These are phyloP conservation scores for Phytopythium delawarense DNA, from an alignment of 352 stramenopile species.

Conservation along the genomic window DNA sequence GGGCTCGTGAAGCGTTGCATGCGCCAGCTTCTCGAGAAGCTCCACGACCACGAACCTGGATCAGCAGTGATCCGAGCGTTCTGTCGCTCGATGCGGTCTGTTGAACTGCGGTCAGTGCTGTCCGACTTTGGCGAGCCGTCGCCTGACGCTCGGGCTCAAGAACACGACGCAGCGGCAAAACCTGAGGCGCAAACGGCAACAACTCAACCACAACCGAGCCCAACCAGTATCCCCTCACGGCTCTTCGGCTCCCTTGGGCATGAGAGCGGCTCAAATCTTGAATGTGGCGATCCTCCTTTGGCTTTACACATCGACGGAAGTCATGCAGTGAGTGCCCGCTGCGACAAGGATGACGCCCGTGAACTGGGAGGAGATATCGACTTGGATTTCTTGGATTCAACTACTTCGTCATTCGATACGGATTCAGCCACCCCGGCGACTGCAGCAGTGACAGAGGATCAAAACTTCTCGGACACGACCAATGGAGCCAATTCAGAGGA, in stretches of 20 bases:
- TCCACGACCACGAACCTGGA: conserved; percentile 40
- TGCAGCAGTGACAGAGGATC: background rate
- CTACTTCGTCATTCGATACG: conserved; percentile 6
- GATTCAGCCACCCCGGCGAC: background rate
- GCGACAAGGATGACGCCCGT: background rate
- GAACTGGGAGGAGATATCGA: conserved; percentile 12
- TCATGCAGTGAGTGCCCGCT: background rate
- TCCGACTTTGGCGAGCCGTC: background rate
- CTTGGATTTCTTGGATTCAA: conserved; percentile 26
- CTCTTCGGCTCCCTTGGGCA: background rate
- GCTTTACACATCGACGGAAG: background rate
- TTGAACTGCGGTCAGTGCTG: conserved; percentile 19
- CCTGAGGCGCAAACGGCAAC: background rate
- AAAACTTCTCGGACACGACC: background rate
- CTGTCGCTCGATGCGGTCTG: conserved; percentile 36
- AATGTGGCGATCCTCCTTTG: background rate
- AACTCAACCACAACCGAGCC: background rate
- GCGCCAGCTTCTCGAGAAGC: conserved; percentile 48
- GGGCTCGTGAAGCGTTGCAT: conserved; percentile 53
- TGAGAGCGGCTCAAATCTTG: background rate
- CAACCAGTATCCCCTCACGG: background rate
- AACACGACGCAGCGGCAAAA: background rate
- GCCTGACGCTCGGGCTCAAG: background rate
- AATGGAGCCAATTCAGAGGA: background rate
- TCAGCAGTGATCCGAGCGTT: conserved; percentile 47